A percentile compares a stretch with the other conserved stretches of the same genome.
Conservation (phyloP, 2,329 filamentous ascomycete species). For the Beauveria brongniartii region DNA sequence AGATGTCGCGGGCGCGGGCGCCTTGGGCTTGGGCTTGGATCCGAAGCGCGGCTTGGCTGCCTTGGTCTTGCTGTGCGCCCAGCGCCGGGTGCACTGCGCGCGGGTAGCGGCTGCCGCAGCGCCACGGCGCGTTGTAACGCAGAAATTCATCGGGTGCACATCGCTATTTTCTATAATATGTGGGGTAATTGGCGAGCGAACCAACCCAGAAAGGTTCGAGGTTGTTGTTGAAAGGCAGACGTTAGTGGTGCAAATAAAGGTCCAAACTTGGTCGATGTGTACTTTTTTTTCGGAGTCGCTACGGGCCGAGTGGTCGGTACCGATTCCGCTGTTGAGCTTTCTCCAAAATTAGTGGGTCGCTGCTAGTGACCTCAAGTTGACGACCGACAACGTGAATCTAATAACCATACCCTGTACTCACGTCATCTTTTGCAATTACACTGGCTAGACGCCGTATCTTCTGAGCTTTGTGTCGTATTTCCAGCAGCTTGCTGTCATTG, state of each 20-base stretch:
- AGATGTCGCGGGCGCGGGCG: constrained; percentile 15
- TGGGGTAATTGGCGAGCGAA: neutral
- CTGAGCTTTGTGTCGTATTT: neutral
- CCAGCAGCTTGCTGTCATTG: neutral
- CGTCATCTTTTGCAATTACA: neutral
- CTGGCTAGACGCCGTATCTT: neutral
- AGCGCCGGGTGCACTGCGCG: constrained; percentile 21
- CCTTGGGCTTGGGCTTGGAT: constrained; percentile 17
- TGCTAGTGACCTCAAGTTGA: neutral
- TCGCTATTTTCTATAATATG: neutral
- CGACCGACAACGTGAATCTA: neutral
- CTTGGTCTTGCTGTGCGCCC: constrained; percentile 12
- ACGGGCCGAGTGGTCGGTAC: constrained; percentile 3
- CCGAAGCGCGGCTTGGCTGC: constrained; percentile 14
- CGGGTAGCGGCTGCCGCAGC: constrained; percentile 14
- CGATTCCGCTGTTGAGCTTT: neutral
- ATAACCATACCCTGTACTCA: constrained; percentile 2
- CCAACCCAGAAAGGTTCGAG: neutral
- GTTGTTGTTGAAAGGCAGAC: neutral
- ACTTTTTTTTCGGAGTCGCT: constrained; percentile 9
- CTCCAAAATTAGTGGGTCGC: neutral
- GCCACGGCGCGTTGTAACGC: constrained; percentile 21
- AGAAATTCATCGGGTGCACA: constrained; percentile 22
- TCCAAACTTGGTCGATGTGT: neutral
- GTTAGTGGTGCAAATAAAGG: neutral